A percentile compares a stretch with the other conserved stretches of the same genome.
Conservation (phyloP, 2,329 filamentous ascomycete genomes). For the Aureobasidium vineae region DNA sequence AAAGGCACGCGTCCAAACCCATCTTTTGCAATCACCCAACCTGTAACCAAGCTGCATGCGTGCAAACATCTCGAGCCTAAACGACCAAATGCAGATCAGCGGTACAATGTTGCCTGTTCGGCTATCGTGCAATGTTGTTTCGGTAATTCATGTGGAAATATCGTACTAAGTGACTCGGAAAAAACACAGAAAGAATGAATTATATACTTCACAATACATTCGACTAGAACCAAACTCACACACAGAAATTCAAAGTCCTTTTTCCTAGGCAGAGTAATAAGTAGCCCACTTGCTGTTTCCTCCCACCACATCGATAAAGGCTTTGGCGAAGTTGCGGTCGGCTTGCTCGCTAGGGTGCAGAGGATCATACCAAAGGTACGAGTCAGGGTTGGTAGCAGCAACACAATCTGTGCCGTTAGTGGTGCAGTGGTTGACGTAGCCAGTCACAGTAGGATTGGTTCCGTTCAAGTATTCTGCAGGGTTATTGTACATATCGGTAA, state of each 20-base stretch:
- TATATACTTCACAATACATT: too few species aligned
- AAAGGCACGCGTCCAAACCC: neutral
- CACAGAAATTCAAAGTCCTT: too few species aligned
- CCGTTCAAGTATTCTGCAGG: slow-evolving; percentile 63
- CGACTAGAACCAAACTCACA: too few species aligned
- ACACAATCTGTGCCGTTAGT: slow-evolving; percentile 43
- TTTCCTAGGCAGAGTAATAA: slow-evolving; percentile 39
- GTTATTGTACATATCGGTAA: slow-evolving; percentile 63
- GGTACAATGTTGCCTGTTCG: neutral
- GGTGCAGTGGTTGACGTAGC: slow-evolving; percentile 58
- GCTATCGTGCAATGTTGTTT: too few species aligned
- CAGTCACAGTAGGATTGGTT: slow-evolving; percentile 60
- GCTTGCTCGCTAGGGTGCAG: slow-evolving; percentile 69
- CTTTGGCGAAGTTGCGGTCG: slow-evolving; percentile 56
- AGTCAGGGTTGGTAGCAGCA: slow-evolving; percentile 51
- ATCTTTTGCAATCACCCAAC: neutral
- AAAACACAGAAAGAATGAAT: too few species aligned
- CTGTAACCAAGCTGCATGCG: neutral
- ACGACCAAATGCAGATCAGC: slow-evolving; percentile 3
- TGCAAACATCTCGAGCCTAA: neutral
- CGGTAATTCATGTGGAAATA: too few species aligned
- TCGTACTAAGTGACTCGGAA: too few species aligned
- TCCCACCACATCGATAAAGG: slow-evolving; percentile 56
- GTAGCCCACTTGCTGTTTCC: slow-evolving; percentile 50
- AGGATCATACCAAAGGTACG: slow-evolving; percentile 71